Conservation (phyloP, 176 grass and related monocot genomes). For the Elaeis guineensis region DNA sequence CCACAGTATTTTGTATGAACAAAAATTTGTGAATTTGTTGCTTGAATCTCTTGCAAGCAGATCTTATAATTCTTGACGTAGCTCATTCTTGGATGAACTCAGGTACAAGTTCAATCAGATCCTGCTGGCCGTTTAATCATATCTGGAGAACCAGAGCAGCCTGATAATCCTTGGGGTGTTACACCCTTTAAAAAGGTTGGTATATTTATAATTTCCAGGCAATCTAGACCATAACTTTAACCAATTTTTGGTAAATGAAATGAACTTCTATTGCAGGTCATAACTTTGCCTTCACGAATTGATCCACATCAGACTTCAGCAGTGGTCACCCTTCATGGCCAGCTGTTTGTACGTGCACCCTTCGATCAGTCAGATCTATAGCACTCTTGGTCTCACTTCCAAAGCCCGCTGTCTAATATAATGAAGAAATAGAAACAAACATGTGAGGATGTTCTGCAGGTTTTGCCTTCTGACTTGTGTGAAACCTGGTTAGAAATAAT, state of each 20-base stretch:
- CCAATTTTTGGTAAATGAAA: constrained; percentile 8
- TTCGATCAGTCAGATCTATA: constrained; percentile 17
- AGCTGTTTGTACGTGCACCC: constrained; percentile 87
- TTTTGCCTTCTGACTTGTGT: too few relatives aligned
- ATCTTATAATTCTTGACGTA: too few relatives aligned
- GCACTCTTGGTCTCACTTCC: too few relatives aligned
- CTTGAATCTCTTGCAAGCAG: too few relatives aligned
- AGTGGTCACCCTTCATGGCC: constrained; percentile 86
- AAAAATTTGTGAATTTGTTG: too few relatives aligned
- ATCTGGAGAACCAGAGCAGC: constrained; percentile 74
- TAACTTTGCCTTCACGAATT: constrained; percentile 86
- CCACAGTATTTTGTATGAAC: too few relatives aligned
- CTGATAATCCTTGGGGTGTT: constrained; percentile 70
- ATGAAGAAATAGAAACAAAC: too few relatives aligned
- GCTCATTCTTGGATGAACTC: not conserved
- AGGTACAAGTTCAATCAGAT: constrained; percentile 99
- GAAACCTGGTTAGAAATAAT: too few relatives aligned
- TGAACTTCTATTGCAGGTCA: constrained; percentile 45
- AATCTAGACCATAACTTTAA: not conserved
- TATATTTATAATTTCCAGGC: constrained; percentile 12
- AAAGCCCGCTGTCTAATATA: too few relatives aligned
- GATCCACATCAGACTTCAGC: constrained; percentile 92
- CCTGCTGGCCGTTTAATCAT: constrained; percentile 86
- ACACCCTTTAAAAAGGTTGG: constrained; percentile 77
- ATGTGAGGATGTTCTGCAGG: too few relatives aligned